A percentile compares a stretch with the other conserved stretches of the same genome.
Evolutionary conservation across 768 basidiomycete genomes (phyloP).

Genomic region (Auriscalpium microsporum): DNA sequence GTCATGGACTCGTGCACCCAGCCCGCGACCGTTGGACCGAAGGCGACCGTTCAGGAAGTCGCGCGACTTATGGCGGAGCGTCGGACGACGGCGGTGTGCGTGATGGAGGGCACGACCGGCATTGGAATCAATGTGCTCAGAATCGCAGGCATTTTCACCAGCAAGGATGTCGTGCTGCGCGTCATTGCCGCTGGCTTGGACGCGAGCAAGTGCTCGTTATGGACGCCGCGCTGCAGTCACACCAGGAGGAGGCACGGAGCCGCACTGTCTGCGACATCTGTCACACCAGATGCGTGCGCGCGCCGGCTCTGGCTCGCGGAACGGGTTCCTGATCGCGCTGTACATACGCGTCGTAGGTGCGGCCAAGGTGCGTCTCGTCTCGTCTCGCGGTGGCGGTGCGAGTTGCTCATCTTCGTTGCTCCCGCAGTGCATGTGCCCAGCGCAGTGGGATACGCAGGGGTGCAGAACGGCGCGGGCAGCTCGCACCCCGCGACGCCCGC

Average conservation of each 20-base stretch:
- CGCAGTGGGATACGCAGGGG: slow-evolving; percentile 4
- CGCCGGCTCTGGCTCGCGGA: not conserved
- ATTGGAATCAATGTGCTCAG: slow-evolving; percentile 38
- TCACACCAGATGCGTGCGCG: slow-evolving; percentile 50
- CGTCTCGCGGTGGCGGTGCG: not conserved
- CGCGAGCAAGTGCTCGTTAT: slow-evolving; percentile 74
- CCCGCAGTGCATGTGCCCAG: slow-evolving; percentile 23
- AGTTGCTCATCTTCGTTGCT: not conserved
- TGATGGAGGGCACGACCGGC: slow-evolving; percentile 61
- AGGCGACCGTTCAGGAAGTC: slow-evolving; percentile 88
- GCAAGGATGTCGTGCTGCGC: slow-evolving; percentile 96
- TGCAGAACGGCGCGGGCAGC: slow-evolving; percentile 12
- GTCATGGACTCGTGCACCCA: slow-evolving; percentile 92
- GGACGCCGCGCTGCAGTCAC: slow-evolving; percentile 67
- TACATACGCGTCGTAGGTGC: slow-evolving; percentile 4
- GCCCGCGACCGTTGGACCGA: slow-evolving; percentile 91
- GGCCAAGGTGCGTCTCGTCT: slow-evolving; percentile 6
- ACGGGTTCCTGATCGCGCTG: slow-evolving; percentile 4
- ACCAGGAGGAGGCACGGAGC: slow-evolving; percentile 51
- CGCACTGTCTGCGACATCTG: slow-evolving; percentile 58
- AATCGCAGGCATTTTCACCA: slow-evolving; percentile 97
- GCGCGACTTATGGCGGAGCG: slow-evolving; percentile 95
- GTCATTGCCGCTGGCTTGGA: slow-evolving; percentile 97
- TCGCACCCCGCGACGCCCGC: slow-evolving; percentile 18
- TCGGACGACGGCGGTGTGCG: slow-evolving; percentile 93